Base-by-base conservation (phyloP, 2,329 filamentous ascomycete species). In the Davidsoniella virescens region DNA sequence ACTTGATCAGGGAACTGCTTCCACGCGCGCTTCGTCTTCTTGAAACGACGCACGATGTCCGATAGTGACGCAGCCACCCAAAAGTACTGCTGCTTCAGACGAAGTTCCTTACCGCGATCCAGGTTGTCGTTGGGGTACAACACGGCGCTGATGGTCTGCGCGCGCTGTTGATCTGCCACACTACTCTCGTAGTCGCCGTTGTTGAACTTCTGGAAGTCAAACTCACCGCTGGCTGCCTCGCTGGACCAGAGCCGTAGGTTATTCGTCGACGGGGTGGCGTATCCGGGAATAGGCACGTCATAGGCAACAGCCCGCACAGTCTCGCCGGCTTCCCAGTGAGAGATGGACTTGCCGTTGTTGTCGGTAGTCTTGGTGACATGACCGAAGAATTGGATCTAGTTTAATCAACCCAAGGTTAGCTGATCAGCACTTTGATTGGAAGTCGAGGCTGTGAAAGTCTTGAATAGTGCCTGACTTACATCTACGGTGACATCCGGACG, bases 151-250 rank as follows among this genome's bases (percentile, higher is more conserved):
- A 98, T 98, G 50, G 90, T 96, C 71, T 98, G 92, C n/a, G 92
- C 92, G 52, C 86, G 83, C 70, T 98, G 92, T 67, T 96, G 87
- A 58, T 98, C 92, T n/a, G 84, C 86, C 38, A 98, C 92, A 10
- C 92, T 93, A 68, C 85, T 92, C 68, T 98, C 92, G 63, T 98
- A 98, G 59, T 98, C 88, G 55, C 92, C 92, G 53, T 75, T 92
- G 69, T 98, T 98, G 79, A 98, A 98, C 65, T 96, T 96, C 62
- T 95, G 90, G 69, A 98, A 98, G 68, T 98, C 90, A 56, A 98
- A 98, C 65, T 98, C 92, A 56, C 92, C 92, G 58, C 86, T 90
- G 43, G 88, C 88, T 41, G 92, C 90, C 68, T 95, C 95, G 72
- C 87, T 95, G 42, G 87, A 94, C 92, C 92, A 98, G 38, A 98